Percentiles rank a stretch among this genome's conserved stretches.
Evolutionary conservation across 257 asterid species (phyloP).

Genomic region (Cruciata laevipes): DNA sequence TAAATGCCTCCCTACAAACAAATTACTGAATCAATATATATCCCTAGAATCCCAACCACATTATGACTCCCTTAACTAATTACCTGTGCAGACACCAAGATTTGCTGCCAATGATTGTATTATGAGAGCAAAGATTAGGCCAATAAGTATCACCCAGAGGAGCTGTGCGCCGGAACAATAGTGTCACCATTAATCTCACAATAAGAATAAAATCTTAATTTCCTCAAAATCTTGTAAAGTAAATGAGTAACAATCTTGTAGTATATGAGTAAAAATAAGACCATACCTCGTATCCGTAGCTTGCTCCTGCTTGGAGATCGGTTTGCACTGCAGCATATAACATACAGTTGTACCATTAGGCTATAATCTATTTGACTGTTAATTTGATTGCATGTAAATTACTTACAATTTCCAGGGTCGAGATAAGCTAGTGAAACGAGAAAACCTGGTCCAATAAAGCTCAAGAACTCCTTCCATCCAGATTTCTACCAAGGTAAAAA

Average conservation of each 20-base stretch:
- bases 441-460: conserved; percentile 83
- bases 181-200: neutral
- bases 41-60: neutral
- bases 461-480: conserved; percentile 71
- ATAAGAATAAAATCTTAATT: neutral
- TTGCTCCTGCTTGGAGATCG: conserved; percentile 92
- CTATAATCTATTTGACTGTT: neutral
- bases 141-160: conserved; percentile 85
- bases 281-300: conserved; percentile 64
- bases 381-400: neutral
- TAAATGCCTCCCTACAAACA: conserved; percentile 59
- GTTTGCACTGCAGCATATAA: conserved; percentile 60
- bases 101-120: conserved; percentile 96
- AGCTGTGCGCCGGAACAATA: conserved; percentile 35
- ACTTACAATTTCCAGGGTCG: conserved; percentile 86
- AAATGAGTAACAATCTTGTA: neutral
- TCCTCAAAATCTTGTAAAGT: neutral
- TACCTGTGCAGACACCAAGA: conserved; percentile 91
- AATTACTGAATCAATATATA: neutral
- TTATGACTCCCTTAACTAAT: neutral
- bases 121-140: conserved; percentile 70
- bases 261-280: neutral
- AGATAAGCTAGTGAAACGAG: conserved; percentile 88
- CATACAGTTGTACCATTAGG: neutral
- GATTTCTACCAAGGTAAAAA: conserved; percentile 47